phyloP scores from a whole-genome alignment of 108 stramenopile genomes.

The Nitzschia sp. region DNA sequence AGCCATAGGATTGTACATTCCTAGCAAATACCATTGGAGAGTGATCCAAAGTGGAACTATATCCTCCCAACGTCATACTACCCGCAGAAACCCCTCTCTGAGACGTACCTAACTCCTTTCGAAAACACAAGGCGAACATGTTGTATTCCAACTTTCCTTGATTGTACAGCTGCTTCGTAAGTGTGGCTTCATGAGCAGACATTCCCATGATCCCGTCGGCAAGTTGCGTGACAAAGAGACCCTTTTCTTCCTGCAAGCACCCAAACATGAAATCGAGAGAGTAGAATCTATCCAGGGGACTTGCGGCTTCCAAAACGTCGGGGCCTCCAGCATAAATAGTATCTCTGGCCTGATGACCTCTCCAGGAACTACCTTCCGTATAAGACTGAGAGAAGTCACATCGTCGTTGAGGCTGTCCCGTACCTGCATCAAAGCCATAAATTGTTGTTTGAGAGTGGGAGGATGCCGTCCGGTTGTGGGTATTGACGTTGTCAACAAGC shows the following conservation, averaged over 20 bases:
- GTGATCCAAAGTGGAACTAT: constrained; percentile 68
- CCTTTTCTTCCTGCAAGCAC: constrained; percentile 48
- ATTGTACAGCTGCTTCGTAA: constrained; percentile 82
- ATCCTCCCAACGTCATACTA: constrained; percentile 83
- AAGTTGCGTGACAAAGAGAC: constrained; percentile 69
- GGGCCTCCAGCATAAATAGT: constrained; percentile 45
- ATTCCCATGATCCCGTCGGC: constrained; percentile 96
- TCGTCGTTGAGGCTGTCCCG: background rate
- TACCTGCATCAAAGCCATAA: background rate
- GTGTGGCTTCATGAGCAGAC: constrained; percentile 71
- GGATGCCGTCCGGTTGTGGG: background rate
- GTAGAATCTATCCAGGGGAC: constrained; percentile 36
- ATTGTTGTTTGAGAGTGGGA: background rate
- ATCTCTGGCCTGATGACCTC: constrained; percentile 54
- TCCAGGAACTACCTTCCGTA: constrained; percentile 64
- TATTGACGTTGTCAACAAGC: no score
- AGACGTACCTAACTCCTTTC: constrained; percentile 52
- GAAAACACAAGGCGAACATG: constrained; percentile 89
- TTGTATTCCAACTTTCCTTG: constrained; percentile 65
- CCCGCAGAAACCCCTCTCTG: constrained; percentile 62
- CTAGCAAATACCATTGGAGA: constrained; percentile 86
- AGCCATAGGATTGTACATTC: constrained; percentile 62
- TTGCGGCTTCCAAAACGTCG: constrained; percentile 45
- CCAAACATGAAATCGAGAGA: constrained; percentile 84
- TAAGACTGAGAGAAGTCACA: constrained; percentile 54